Base-by-base conservation (phyloP, 805 yeast species). In the Hanseniaspora lachancei region DNA sequence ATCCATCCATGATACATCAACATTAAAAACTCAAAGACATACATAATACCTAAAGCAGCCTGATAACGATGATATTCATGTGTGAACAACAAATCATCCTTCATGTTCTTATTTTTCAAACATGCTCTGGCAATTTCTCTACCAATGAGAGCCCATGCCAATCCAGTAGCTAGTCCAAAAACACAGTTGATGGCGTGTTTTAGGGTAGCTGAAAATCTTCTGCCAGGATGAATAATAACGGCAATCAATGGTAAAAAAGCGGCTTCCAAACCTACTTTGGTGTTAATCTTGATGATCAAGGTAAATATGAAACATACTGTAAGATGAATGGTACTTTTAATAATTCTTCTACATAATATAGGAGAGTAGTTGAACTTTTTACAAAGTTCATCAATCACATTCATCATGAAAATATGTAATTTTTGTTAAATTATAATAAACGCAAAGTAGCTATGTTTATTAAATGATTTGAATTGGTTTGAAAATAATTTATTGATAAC, bases 221-320 rank as follows among this genome's bases (percentile, higher is more conserved):
- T 68, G 0, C 79, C 79, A 2, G 79, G 78, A 59, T 75, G 77
- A 5, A 73, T 73, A 62, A 73, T 74, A 16, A 75, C 78, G 1
- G 77, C 70, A 5, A 74, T 69, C 42, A 76, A 59, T 0, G 77
- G 75, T 12, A 75, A 61, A 71, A 76, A 70, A 12, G 74, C 74
- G 1, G 76, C 72, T 39, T 73, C 71, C 5, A 61, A 61, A 5
- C 79, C 79, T 18, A 76, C 47, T 10, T 60, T 63, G 10, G 47
- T 58, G 27, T 71, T 59, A 1, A 73, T 68, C 20, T 66, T 63
- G 0, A 73, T 72, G 3, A 72, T 70, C 27, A 75, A 59, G 54
- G 74, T 70, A 35, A 75, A 66, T 3, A 72, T 69, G 35, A 74
- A 68, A 18, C 77, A 72, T 1, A 74, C 65, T 0, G 77, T 72